Percentiles rank a stretch among this genome's conserved stretches.
Conservation (phyloP, 78 protist species). For the Dictyostelium capitatum region DNA sequence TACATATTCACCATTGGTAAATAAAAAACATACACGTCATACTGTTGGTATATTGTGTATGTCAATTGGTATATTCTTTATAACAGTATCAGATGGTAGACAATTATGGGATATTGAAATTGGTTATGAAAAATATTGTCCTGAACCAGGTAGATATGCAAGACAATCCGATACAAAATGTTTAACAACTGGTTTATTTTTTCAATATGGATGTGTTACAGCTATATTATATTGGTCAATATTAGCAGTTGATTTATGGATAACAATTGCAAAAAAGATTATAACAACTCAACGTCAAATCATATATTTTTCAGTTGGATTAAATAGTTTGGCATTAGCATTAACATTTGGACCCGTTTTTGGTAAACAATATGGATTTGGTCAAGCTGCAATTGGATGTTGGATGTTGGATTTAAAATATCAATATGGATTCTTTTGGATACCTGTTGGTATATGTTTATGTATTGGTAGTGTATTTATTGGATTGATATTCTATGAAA, state of each 20-base stretch:
- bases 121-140: background rate
- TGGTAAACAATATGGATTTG: slow-evolving; percentile 5
- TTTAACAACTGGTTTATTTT: slow-evolving; percentile 13
- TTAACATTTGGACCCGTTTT: slow-evolving; percentile 24
- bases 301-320: slow-evolving; percentile 10
- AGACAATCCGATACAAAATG: slow-evolving; percentile 45
- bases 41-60: background rate
- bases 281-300: background rate
- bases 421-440: slow-evolving; percentile 55
- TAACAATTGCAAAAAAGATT: background rate
- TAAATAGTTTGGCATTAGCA: background rate
- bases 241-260: slow-evolving; percentile 31
- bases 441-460: slow-evolving; percentile 29
- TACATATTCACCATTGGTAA: slow-evolving; percentile 8
- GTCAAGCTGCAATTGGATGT: slow-evolving; percentile 9
- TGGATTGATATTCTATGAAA: slow-evolving; percentile 30
- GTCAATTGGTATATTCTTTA: background rate
- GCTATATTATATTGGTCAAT: background rate
- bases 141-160: slow-evolving; percentile 3
- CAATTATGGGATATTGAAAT: slow-evolving; percentile 8
- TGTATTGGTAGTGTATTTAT: slow-evolving; percentile 16
- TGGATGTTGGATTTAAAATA: slow-evolving; percentile 17
- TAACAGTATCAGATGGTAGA: background rate
- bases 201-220: slow-evolving; percentile 29
- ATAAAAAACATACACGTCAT: slow-evolving; percentile 12